Evolutionary conservation across 2,329 filamentous ascomycete species (phyloP), one percentile per base, ranked within the genome.

Genomic region (Amphichorda felina): DNA sequence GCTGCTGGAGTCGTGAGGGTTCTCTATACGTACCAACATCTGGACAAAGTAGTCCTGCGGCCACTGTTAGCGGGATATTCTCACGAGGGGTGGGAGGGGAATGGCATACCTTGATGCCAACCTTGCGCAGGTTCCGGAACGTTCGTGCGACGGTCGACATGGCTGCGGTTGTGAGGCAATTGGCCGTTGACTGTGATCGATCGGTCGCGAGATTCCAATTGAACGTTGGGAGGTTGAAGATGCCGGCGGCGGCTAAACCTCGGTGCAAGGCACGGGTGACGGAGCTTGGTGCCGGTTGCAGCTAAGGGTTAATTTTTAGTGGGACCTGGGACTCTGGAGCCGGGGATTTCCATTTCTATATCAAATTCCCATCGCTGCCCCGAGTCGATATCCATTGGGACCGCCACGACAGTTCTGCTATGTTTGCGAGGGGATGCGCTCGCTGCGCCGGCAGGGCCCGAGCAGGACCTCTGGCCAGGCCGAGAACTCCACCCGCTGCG

Each of bases 61-160:
- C 28, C 31, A 39, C 32, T 24, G 21, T 24, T 24, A 24, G 21
- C 21, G 21, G 21, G 21, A n/a, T n/a, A n/a, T n/a, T n/a, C n/a
- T n/a, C n/a, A n/a, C n/a, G n/a, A n/a, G n/a, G n/a, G 14, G 28
- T 17, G 28, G 15, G 16, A 21, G 17, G 22, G n/a, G 30, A 25
- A 8, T 21, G 4, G 35, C 62, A 44, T 61, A 87, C 87, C 80
- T 88, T 94, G 54, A 95, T 54, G 37, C 91, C 91, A 56, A 94
- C 76, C 64, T 76, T 80, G 68, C 86, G 80, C 56, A 95, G 59
- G 60, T 95, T 94, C 61, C 79, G 72, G 54, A 95, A 63, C 18
- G 89, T 95, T 63, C 91, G 81, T 46, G 79, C 62, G 51, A 94
- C 67, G 41, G 86, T 94, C 69, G 91, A 96, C 91, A 98, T 98